Conservation (phyloP, 305 asterid genomes). For the Ilex paraguariensis region DNA sequence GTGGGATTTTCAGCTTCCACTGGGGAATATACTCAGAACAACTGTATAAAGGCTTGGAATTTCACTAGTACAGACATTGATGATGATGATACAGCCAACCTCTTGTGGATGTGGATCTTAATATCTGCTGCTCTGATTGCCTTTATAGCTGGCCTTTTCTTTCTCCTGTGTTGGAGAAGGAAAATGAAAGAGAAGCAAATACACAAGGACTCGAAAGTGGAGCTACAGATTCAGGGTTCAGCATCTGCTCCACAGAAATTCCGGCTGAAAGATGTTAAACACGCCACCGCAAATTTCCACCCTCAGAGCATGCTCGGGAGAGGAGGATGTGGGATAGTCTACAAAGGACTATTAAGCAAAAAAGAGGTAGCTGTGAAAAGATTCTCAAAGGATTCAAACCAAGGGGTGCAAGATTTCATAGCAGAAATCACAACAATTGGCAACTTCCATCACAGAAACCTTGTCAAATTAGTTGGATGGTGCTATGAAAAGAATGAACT, state of each 20-base stretch:
- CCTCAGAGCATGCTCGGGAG: conserved; percentile 11
- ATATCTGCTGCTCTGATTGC: neutral
- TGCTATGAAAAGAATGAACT: conserved; percentile 16
- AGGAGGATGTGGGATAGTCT: conserved; percentile 20
- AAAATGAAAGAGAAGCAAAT: neutral
- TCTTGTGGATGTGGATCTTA: conserved; percentile 15
- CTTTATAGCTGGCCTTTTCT: neutral
- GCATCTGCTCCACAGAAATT: conserved; percentile 17
- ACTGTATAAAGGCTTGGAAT: conserved; percentile 19
- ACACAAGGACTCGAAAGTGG: neutral
- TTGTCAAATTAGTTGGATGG: conserved; percentile 17
- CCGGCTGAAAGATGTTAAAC: conserved; percentile 10
- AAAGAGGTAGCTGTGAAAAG: conserved; percentile 16
- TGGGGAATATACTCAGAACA: conserved; percentile 10
- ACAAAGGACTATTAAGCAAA: conserved; percentile 10
- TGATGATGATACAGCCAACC: neutral
- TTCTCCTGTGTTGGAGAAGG: neutral
- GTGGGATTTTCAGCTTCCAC: conserved; percentile 21
- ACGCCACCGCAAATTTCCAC: conserved; percentile 12
- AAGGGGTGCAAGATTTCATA: conserved; percentile 13
- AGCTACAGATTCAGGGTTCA: conserved; percentile 9
- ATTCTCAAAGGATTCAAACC: conserved; percentile 10
- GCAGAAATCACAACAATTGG: conserved; percentile 24
- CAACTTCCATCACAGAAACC: conserved; percentile 16
- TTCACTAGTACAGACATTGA: conserved; percentile 13